phyloP scores from a whole-genome alignment of 2,329 filamentous ascomycete species.

The Aschersonia sp. region DNA sequence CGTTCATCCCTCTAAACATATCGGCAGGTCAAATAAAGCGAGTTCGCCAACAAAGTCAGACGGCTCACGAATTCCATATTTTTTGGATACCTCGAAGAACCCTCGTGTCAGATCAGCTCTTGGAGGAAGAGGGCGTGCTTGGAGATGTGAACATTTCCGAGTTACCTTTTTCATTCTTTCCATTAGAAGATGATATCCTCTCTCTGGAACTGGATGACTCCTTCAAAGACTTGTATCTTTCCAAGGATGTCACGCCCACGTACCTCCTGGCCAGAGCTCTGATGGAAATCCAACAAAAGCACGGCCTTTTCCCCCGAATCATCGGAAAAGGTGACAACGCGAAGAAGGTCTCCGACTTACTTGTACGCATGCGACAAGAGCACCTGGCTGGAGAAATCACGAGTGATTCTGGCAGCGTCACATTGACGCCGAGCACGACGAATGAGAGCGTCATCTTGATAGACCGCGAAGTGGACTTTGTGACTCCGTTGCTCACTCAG shows the following conservation, averaged over 20 bases:
- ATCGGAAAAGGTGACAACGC: slow-evolving; percentile 93
- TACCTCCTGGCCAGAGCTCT: slow-evolving; percentile 81
- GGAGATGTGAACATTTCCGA: slow-evolving; percentile 85
- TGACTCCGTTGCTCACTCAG: slow-evolving; percentile 83
- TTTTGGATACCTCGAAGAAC: slow-evolving; percentile 93
- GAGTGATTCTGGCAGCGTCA: slow-evolving; percentile 43
- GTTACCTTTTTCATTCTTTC: slow-evolving; percentile 78
- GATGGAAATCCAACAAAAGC: slow-evolving; percentile 83
- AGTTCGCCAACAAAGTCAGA: slow-evolving; percentile 73
- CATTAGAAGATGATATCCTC: slow-evolving; percentile 78
- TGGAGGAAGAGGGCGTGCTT: slow-evolving; percentile 85
- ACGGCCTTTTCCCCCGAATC: slow-evolving; percentile 88
- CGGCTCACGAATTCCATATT: slow-evolving; percentile 89
- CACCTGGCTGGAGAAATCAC: slow-evolving; percentile 65
- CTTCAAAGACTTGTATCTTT: slow-evolving; percentile 75
- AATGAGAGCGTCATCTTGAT: slow-evolving; percentile 90
- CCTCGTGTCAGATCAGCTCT: slow-evolving; percentile 74
- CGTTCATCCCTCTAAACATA: background rate
- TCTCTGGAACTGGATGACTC: slow-evolving; percentile 82
- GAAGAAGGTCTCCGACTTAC: slow-evolving; percentile 71
- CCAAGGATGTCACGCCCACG: slow-evolving; percentile 81
- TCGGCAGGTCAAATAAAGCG: slow-evolving; percentile 73
- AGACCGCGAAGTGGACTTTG: slow-evolving; percentile 87
- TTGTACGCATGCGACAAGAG: slow-evolving; percentile 86
- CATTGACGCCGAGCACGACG: slow-evolving; percentile 69